Conservation (phyloP, 2,329 filamentous ascomycete species). For the Colletotrichum ledebouriae region DNA sequence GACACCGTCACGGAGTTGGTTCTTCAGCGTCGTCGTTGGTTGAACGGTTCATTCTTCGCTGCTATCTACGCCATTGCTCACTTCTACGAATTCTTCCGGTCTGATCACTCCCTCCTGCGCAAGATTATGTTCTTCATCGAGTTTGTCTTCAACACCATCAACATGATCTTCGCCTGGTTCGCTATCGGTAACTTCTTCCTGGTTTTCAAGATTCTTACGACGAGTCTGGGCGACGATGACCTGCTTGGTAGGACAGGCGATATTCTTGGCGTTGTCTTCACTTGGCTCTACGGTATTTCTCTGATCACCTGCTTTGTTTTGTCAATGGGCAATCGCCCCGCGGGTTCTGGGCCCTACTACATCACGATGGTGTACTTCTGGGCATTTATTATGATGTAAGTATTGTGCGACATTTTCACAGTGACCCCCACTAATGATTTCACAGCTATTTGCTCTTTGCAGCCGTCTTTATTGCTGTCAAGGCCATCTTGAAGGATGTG, state of each 20-base stretch:
- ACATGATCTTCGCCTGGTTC: conserved; percentile 99
- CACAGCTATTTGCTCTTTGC: conserved; percentile 90
- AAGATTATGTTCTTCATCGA: conserved; percentile 94
- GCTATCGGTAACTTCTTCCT: conserved; percentile 99
- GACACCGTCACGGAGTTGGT: conserved; percentile 95
- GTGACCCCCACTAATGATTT: conserved; percentile 44
- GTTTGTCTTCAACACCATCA: conserved; percentile 93
- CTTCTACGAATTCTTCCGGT: conserved; percentile 96
- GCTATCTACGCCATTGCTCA: conserved; percentile 95
- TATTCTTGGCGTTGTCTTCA: conserved; percentile 89
- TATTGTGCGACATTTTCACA: conserved; percentile 39
- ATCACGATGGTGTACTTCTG: conserved; percentile 99
- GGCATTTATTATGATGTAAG: conserved; percentile 92
- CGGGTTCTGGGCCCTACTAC: conserved; percentile 94
- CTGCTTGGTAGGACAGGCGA: conserved; percentile 83
- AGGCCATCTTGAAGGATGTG: conserved; percentile 82
- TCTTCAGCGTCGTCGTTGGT: conserved; percentile 93
- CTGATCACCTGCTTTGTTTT: conserved; percentile 96
- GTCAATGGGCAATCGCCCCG: conserved; percentile 92
- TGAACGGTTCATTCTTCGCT: conserved; percentile 98
- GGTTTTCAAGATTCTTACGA: conserved; percentile 96
- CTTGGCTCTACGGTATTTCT: conserved; percentile 94
- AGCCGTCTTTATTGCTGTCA: conserved; percentile 92
- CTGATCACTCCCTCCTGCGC: conserved; percentile 86
- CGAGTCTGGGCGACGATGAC: conserved; percentile 77